These are phyloP conservation scores for Kurtzmaniella fragi DNA, from an alignment of 805 yeast species.

Conservation along the genomic window DNA sequence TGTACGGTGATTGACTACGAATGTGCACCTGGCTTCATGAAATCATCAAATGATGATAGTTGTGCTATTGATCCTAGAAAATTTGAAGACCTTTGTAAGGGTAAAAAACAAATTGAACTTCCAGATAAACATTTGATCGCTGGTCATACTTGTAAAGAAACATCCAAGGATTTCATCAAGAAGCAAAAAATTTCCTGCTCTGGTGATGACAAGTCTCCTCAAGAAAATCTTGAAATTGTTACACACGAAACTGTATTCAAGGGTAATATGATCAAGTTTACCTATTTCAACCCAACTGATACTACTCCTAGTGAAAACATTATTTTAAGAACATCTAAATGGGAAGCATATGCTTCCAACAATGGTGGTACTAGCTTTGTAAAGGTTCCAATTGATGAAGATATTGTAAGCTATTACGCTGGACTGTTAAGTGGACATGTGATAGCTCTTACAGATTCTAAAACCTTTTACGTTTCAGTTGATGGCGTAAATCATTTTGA, in stretches of 20 bases:
- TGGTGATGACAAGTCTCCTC: constrained; percentile 6
- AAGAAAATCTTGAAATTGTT: constrained; percentile 19
- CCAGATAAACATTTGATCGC: constrained; percentile 39
- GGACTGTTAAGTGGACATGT: constrained; percentile 59
- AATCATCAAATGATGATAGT: constrained; percentile 23
- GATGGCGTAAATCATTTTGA: constrained; percentile 65
- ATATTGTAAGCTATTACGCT: constrained; percentile 30
- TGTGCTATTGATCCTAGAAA: constrained; percentile 41
- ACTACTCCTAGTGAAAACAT: constrained; percentile 36
- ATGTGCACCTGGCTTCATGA: constrained; percentile 50
- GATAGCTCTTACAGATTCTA: constrained; percentile 45
- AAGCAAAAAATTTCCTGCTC: constrained; percentile 32
- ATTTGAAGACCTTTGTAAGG: constrained; percentile 20
- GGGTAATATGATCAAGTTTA: constrained; percentile 50
- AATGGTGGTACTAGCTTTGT: constrained; percentile 43
- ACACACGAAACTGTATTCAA: constrained; percentile 41
- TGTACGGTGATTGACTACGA: constrained; percentile 69
- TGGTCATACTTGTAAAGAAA: constrained; percentile 40
- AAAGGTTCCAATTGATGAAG: constrained; percentile 25
- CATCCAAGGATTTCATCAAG: constrained; percentile 20
- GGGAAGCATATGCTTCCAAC: constrained; percentile 54
- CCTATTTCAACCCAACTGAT: constrained; percentile 54
- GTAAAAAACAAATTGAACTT: constrained; percentile 16
- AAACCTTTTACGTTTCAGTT: constrained; percentile 50
- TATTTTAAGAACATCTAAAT: constrained; percentile 50